Conservation (phyloP, 257 asterid genomes). For the Marsdenia floribunda region DNA sequence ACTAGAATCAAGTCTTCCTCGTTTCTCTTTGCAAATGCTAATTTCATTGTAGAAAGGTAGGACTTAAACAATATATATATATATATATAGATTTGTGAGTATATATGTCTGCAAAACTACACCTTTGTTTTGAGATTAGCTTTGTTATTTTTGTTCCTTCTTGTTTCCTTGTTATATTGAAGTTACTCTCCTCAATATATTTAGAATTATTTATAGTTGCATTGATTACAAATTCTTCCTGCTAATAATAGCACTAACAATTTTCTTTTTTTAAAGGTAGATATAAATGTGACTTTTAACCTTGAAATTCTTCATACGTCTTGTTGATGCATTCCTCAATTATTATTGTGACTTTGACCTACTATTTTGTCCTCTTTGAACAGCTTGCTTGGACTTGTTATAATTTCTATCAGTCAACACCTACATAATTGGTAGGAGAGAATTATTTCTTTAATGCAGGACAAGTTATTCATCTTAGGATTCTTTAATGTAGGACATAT, state of each 20-base stretch:
- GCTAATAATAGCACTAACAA: too few species aligned
- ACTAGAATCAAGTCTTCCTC: constrained; percentile 32
- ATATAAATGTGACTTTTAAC: too few species aligned
- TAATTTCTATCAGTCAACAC: constrained; percentile 93
- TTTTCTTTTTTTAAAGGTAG: too few species aligned
- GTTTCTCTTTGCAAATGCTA: constrained; percentile 37
- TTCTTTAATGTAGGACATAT: too few species aligned
- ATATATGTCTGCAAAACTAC: neutral
- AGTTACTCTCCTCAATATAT: too few species aligned
- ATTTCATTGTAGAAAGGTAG: constrained; percentile 25
- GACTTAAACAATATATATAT: neutral
- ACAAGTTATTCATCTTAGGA: constrained; percentile 38
- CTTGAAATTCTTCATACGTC: neutral
- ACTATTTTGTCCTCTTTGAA: constrained; percentile 25
- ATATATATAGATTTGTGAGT: neutral
- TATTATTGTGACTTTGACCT: neutral
- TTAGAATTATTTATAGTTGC: too few species aligned
- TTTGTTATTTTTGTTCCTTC: too few species aligned
- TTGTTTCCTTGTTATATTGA: too few species aligned
- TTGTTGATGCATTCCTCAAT: constrained; percentile 8
- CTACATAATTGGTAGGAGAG: constrained; percentile 98
- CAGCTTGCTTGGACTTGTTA: constrained; percentile 99
- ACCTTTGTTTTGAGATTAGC: neutral
- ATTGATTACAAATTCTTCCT: too few species aligned
- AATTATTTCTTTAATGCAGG: constrained; percentile 79